Evolutionary conservation across 1,139 yeast genomes (phyloP).

Genomic region (Kodamaea sp.): DNA sequence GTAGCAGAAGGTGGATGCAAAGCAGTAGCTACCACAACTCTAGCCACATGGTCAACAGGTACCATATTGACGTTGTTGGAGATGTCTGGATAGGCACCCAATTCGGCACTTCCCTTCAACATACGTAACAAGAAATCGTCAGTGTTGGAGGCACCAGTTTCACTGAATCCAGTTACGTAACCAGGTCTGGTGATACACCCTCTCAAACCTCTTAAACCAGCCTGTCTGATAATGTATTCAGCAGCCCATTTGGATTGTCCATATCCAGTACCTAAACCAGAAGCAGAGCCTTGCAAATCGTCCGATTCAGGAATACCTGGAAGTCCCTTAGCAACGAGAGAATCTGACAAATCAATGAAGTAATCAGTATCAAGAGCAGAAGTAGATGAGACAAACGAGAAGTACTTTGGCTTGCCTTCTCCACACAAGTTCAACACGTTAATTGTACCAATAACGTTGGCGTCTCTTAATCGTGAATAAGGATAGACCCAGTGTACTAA

Average conservation of each 20-base stretch:
- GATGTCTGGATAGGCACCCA: slow-evolving; percentile 84
- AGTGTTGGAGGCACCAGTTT: slow-evolving; percentile 86
- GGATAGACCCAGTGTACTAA: slow-evolving; percentile 99
- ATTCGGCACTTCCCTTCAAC: slow-evolving; percentile 90
- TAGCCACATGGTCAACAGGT: slow-evolving; percentile 97
- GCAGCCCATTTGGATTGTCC: slow-evolving; percentile 99
- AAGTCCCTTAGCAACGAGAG: slow-evolving; percentile 61
- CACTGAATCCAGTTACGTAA: slow-evolving; percentile 84
- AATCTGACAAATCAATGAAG: slow-evolving; percentile 76
- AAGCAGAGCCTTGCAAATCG: slow-evolving; percentile 74
- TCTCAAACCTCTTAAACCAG: slow-evolving; percentile 81
- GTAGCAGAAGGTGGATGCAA: slow-evolving; percentile 64
- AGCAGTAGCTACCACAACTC: slow-evolving; percentile 82
- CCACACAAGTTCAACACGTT: slow-evolving; percentile 81
- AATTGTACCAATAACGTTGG: slow-evolving; percentile 87
- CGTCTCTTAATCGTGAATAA: slow-evolving; percentile 83
- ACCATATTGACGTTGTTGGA: slow-evolving; percentile 91
- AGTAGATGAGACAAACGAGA: slow-evolving; percentile 93
- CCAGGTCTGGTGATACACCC: slow-evolving; percentile 96
- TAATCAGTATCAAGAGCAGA: slow-evolving; percentile 86
- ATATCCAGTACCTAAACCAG: slow-evolving; percentile 87
- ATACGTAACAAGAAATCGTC: slow-evolving; percentile 94
- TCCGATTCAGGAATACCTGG: slow-evolving; percentile 81
- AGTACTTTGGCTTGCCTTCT: slow-evolving; percentile 79
- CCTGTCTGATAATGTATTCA: slow-evolving; percentile 81